Conservation (phyloP, 2,329 filamentous ascomycete genomes). For the Triangularia verruculosa region DNA sequence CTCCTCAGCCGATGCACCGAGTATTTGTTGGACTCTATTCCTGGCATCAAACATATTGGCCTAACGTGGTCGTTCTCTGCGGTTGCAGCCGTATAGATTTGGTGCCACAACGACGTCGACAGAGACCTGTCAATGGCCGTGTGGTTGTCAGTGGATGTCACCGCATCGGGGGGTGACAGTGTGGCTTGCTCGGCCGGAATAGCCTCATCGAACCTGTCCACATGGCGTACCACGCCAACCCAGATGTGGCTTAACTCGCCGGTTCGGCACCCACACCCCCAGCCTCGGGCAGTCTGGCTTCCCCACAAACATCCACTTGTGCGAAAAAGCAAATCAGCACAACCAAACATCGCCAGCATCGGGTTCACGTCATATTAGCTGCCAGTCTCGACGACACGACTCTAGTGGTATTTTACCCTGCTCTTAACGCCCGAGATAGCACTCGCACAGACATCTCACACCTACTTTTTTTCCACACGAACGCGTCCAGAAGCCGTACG, state of each 20-base stretch:
- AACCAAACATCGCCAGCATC: slow-evolving; percentile 2
- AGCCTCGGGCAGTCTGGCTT: slow-evolving; percentile 6
- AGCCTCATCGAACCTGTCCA: slow-evolving; percentile 8
- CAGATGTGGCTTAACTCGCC: slow-evolving; percentile 17
- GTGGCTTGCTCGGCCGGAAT: slow-evolving; percentile 21
- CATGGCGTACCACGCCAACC: slow-evolving; percentile 9
- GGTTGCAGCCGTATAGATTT: slow-evolving; percentile 5
- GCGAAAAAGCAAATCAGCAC: slow-evolving; percentile 18
- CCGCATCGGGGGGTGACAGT: slow-evolving; percentile 3
- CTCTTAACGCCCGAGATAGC: slow-evolving; percentile 17
- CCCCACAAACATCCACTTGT: slow-evolving; percentile 19
- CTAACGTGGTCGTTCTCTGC: background rate
- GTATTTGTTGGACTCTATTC: background rate
- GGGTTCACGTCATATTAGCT: slow-evolving; percentile 25
- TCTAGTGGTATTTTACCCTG: slow-evolving; percentile 9
- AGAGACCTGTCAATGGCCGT: slow-evolving; percentile 4
- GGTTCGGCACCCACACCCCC: slow-evolving; percentile 9
- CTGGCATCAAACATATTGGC: slow-evolving; percentile 1
- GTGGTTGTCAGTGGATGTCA: slow-evolving; percentile 13
- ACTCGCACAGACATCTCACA: slow-evolving; percentile 15
- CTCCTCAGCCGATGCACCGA: background rate
- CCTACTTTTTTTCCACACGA: slow-evolving; percentile 1
- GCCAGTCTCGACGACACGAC: slow-evolving; percentile 17
- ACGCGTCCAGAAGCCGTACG: background rate
- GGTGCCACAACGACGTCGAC: background rate